Percentiles rank a stretch among this genome's conserved stretches.
These are phyloP conservation scores for Vaccinium macrocarpon DNA, from an alignment of 148 eudicot genomes.

Conservation along the genomic window DNA sequence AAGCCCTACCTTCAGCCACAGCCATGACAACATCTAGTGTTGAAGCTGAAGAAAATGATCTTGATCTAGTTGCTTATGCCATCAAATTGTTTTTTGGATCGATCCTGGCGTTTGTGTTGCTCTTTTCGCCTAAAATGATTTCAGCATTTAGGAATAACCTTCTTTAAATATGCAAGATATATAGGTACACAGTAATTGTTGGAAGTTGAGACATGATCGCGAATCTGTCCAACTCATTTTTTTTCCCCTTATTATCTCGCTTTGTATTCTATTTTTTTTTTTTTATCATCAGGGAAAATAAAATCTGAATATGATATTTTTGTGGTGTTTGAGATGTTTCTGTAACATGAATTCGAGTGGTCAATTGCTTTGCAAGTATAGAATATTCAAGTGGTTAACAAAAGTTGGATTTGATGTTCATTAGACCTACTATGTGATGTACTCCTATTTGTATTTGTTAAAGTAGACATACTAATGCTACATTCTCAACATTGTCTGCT, in stretches of 20 bases:
- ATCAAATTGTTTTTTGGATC: conserved; percentile 80
- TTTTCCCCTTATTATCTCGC: too few species aligned
- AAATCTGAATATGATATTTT: background rate
- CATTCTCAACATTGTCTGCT: too few species aligned
- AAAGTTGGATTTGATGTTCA: background rate
- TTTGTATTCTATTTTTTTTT: background rate
- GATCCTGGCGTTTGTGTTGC: conserved; percentile 67
- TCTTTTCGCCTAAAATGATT: conserved; percentile 65
- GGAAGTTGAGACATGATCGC: background rate
- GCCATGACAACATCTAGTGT: conserved; percentile 43
- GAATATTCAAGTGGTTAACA: background rate
- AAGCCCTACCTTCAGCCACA: conserved; percentile 79
- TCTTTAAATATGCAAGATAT: background rate
- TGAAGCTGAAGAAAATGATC: conserved; percentile 25
- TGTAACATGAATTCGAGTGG: background rate
- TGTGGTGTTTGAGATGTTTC: background rate
- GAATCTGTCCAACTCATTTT: background rate
- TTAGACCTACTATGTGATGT: background rate
- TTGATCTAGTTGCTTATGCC: conserved; percentile 45
- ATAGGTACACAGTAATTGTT: background rate
- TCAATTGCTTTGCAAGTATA: background rate
- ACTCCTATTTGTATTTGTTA: background rate
- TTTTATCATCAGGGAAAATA: background rate
- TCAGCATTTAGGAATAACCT: conserved; percentile 35
- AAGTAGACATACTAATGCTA: background rate